These are phyloP conservation scores for Onygenales sp. DNA, from an alignment of 2,329 filamentous ascomycete genomes.

Conservation along the genomic window DNA sequence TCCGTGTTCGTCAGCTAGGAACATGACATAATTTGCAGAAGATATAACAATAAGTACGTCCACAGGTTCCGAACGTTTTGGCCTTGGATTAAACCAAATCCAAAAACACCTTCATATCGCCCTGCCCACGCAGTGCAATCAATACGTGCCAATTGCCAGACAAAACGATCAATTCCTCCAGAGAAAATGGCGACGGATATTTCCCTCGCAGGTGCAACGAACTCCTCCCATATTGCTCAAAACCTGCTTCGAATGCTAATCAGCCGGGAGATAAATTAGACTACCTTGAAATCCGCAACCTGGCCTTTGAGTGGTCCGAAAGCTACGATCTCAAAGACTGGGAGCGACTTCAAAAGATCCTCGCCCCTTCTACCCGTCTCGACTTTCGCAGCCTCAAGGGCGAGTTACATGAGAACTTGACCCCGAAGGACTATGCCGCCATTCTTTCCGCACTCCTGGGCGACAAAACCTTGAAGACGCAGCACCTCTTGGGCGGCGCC, in stretches of 20 bases:
- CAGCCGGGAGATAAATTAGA: slow-evolving; percentile 14
- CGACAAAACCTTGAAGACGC: slow-evolving; percentile 52
- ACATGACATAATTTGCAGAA: too few relatives aligned
- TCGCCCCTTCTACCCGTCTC: slow-evolving; percentile 35
- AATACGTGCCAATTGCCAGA: not conserved
- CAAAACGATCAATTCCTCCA: not conserved
- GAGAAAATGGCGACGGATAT: slow-evolving; percentile 3
- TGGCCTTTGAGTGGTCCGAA: slow-evolving; percentile 36
- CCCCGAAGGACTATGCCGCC: slow-evolving; percentile 46
- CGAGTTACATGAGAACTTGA: not conserved
- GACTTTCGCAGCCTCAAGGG: not conserved
- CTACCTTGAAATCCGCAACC: slow-evolving; percentile 23
- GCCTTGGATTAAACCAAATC: too few relatives aligned
- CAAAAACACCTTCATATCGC: too few relatives aligned
- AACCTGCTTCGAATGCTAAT: not conserved
- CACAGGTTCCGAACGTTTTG: too few relatives aligned
- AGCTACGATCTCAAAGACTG: slow-evolving; percentile 38
- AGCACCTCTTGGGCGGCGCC: slow-evolving; percentile 54
- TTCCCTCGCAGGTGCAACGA: slow-evolving; percentile 1
- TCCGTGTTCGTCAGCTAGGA: too few relatives aligned
- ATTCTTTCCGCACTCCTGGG: slow-evolving; percentile 55
- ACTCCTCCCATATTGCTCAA: slow-evolving; percentile 1
- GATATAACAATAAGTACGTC: too few relatives aligned
- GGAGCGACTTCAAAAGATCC: slow-evolving; percentile 29
- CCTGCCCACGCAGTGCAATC: too few relatives aligned